phyloP scores from a whole-genome alignment of 148 eudicot species.

The Heliosperma pusillum region DNA sequence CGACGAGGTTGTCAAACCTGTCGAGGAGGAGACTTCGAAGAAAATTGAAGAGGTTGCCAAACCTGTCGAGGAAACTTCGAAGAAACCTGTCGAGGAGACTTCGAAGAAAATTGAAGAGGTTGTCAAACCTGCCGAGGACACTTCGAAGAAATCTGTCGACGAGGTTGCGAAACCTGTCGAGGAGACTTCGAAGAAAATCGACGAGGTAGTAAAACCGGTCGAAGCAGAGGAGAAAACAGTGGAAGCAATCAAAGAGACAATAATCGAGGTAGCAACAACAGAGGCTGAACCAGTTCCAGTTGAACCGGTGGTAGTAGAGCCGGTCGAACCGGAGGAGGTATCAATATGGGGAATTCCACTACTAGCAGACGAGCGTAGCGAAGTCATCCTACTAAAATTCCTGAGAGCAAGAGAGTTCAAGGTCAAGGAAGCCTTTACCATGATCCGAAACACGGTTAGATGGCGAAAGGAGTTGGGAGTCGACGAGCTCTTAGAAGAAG shows the following conservation, averaged over 20 bases:
- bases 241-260: conserved; percentile 4
- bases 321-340: conserved; percentile 48
- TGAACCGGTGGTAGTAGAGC: conserved; percentile 19
- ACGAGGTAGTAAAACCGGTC: conserved; percentile 23
- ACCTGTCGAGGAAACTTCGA: too few species aligned
- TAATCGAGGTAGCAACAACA: conserved; percentile 4
- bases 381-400: conserved; percentile 54
- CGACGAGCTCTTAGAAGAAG: conserved; percentile 46
- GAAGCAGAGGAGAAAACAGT: conserved; percentile 63
- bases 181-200: conserved; percentile 8
- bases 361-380: conserved; percentile 46
- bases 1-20: conserved; percentile 1
- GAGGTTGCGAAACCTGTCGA: conserved; percentile 10
- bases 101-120: conserved; percentile 21
- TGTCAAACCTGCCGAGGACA: not conserved
- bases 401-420: conserved; percentile 65
- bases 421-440: conserved; percentile 60
- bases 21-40: not conserved
- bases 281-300: not conserved
- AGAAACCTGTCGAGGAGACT: not conserved
- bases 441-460: conserved; percentile 50
- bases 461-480: conserved; percentile 65
- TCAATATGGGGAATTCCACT: conserved; percentile 62
- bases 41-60: conserved; percentile 18
- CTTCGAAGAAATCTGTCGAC: conserved; percentile 12